phyloP scores from a whole-genome alignment of 441 rosid genomes.

The Populus hybrid region DNA sequence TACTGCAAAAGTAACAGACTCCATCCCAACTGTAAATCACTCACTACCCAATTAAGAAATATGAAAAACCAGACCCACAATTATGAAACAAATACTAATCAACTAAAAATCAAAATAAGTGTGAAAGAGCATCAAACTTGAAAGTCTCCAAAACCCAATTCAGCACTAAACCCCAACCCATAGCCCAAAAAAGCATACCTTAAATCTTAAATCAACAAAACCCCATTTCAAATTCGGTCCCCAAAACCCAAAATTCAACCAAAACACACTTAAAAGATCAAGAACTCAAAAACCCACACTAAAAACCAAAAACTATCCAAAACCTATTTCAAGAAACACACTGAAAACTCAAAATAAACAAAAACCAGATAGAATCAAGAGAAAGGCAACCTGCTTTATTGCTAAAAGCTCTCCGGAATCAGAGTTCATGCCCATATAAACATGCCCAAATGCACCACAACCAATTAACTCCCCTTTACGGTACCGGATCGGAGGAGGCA shows the following conservation, averaged over 20 bases:
- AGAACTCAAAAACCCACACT: background rate
- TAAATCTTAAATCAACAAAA: background rate
- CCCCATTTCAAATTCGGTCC: background rate
- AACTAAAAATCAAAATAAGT: background rate
- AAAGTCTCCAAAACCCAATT: background rate
- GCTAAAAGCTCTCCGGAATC: slow-evolving; percentile 98
- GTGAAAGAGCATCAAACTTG: background rate
- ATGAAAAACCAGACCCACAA: background rate
- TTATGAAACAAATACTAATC: background rate
- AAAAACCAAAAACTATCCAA: background rate
- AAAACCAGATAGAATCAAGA: background rate
- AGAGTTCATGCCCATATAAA: slow-evolving; percentile 99
- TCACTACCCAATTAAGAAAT: background rate
- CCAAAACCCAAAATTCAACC: background rate
- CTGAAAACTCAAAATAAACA: slow-evolving; percentile 7
- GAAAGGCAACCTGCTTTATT: slow-evolving; percentile 65
- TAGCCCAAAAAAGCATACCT: background rate
- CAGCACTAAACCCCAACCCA: background rate
- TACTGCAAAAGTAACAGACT: background rate
- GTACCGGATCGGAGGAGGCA: slow-evolving; percentile 67
- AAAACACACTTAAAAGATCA: background rate
- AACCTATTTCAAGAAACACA: background rate
- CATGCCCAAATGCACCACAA: slow-evolving; percentile 90
- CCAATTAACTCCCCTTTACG: slow-evolving; percentile 92
- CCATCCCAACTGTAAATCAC: background rate